Percentiles rank a stretch among this genome's conserved stretches.
Evolutionary conservation across 2,329 filamentous ascomycete species (phyloP).

Genomic region (Aspergillus arachidicola): DNA sequence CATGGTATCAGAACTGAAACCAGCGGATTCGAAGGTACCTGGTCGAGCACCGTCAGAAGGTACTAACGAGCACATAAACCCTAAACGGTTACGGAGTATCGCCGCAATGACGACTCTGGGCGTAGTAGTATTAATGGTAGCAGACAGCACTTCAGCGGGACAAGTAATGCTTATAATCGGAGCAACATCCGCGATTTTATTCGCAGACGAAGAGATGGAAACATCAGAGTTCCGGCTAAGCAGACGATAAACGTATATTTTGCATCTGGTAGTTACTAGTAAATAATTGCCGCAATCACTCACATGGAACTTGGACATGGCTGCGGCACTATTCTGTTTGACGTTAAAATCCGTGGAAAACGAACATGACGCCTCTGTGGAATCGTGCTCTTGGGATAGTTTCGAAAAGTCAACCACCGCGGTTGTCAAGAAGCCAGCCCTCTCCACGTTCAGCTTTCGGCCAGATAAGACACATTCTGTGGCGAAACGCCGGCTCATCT

Average conservation of each 20-base stretch:
- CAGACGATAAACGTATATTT: constrained; percentile 61
- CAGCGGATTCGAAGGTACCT: background rate
- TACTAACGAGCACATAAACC: constrained; percentile 61
- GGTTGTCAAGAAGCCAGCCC: constrained; percentile 42
- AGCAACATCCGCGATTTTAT: constrained; percentile 37
- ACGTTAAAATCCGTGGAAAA: constrained; percentile 29
- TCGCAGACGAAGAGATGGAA: constrained; percentile 23
- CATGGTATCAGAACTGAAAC: background rate
- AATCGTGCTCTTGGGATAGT: constrained; percentile 21
- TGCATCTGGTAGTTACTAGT: constrained; percentile 56
- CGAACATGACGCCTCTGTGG: constrained; percentile 14
- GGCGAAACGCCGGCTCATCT: constrained; percentile 51
- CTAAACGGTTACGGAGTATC: constrained; percentile 62
- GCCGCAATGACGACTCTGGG: constrained; percentile 59
- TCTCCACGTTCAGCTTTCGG: constrained; percentile 32
- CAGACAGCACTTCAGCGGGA: constrained; percentile 58
- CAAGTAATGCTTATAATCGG: constrained; percentile 60
- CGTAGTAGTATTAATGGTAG: constrained; percentile 65
- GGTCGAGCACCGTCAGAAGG: background rate
- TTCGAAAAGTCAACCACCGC: constrained; percentile 32
- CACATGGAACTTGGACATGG: constrained; percentile 50
- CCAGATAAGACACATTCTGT: constrained; percentile 53
- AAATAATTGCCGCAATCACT: constrained; percentile 63
- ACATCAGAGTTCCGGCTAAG: constrained; percentile 20
- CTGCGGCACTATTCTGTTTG: constrained; percentile 1